These are phyloP conservation scores for Pestalotiopsis fici DNA, from an alignment of 2,329 filamentous ascomycete genomes.

Conservation along the genomic window DNA sequence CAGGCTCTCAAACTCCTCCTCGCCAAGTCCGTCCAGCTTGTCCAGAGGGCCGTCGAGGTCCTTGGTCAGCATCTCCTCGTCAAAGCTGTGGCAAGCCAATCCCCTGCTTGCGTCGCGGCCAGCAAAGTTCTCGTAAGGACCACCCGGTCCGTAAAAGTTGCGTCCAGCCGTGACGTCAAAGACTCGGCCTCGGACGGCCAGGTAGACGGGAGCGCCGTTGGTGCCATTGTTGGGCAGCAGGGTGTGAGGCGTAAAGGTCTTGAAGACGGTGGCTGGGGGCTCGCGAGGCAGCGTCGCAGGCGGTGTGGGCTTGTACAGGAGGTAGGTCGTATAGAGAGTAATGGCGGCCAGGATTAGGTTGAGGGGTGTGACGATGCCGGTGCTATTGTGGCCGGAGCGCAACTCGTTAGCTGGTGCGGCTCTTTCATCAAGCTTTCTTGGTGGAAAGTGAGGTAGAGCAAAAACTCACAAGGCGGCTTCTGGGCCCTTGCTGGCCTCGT, in stretches of 20 bases:
- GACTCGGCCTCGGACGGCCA: conserved; percentile 87
- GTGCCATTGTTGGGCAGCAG: conserved; percentile 85
- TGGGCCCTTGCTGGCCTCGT: conserved; percentile 50
- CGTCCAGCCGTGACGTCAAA: conserved; percentile 87
- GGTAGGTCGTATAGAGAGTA: conserved; percentile 60
- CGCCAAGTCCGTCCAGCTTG: conserved; percentile 68
- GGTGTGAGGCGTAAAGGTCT: conserved; percentile 73
- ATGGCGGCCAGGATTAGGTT: conserved; percentile 61
- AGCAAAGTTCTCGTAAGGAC: conserved; percentile 95
- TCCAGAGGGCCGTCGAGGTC: conserved; percentile 85
- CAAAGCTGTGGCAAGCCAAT: conserved; percentile 88
- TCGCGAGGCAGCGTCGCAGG: conserved; percentile 50
- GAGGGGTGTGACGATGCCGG: conserved; percentile 58
- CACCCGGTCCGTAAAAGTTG: conserved; percentile 95
- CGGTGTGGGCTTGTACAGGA: conserved; percentile 51
- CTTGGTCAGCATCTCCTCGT: conserved; percentile 91
- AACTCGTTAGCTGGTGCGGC: neutral
- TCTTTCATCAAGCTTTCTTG: too few relatives aligned
- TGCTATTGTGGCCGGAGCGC: conserved; percentile 25
- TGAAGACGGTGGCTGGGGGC: conserved; percentile 62
- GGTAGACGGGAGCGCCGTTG: conserved; percentile 74
- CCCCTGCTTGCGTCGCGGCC: conserved; percentile 88
- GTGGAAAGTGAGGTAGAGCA: neutral
- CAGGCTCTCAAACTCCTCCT: conserved; percentile 80
- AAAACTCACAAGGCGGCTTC: conserved; percentile 31